Base-by-base conservation (phyloP, 371 early-diverging fungal genomes). In the Mucor piriformis region DNA sequence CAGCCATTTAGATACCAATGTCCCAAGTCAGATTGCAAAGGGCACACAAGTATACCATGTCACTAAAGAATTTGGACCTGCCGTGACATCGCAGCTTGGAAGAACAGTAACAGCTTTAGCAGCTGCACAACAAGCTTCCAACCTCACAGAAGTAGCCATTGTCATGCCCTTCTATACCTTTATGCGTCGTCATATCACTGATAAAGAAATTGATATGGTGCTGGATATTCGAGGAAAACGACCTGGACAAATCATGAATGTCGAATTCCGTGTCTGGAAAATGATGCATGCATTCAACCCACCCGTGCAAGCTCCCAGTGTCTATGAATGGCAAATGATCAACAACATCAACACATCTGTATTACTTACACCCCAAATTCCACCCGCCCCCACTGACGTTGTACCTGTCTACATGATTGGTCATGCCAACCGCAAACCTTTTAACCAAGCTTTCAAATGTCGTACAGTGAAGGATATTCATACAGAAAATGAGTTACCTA, bases 1-100 rank as follows among this genome's bases (percentile, higher is more conserved):
- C 48, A 77, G 73, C 18, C 81, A 81, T 38, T 54, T 86, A 35
- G 73, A 61, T 61, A 75, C 79, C 59, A 73, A 56, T 54, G 57
- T 60, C 25, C 34, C 55, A 65, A 72, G 66, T 55, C 70, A 59
- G 51, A 51, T 76, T 3, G 65, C 61, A 34, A 66, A 69, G 47
- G 82, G 70, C 4, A 77, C 81, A 15, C 55, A 72, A n/a, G 72
- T 88, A 7, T 88, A 83, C 37, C 88, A 88, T 57, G 73, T 88
- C 38, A 83, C 84, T 20, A 85, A 83, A 57, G 88, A 87, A 59
- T 87, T 86, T 66, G 86, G 86, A 10, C 75, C 79, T 5, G 85
- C 86, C 0, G 66, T 82, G 6, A 72, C 80, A 77, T 81, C 84
- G 21, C 79, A 81, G 8, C 64, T 87, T 25, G 88, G 88, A 15